Percentiles rank a stretch among this genome's conserved stretches.
Evolutionary conservation across 1,139 yeast species (phyloP).

Genomic region (Torulaspora pretoriensis): DNA sequence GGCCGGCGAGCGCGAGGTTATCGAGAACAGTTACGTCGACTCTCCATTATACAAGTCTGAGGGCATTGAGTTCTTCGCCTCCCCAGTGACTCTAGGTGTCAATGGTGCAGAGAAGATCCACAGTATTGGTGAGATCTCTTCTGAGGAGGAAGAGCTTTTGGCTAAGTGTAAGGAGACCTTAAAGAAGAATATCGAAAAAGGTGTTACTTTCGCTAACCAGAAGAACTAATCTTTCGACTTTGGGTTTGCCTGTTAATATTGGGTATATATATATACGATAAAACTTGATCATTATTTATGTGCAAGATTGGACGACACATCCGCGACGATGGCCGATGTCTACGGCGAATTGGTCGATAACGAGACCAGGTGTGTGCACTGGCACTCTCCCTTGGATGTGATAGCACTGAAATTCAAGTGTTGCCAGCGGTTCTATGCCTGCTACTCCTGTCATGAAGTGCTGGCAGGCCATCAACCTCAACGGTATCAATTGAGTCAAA

Average conservation of each 20-base stretch:
- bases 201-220: constrained; percentile 51
- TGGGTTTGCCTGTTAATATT: not conserved
- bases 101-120: constrained; percentile 81
- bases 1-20: constrained; percentile 61
- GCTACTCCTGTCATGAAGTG: constrained; percentile 31
- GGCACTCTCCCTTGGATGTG: constrained; percentile 32
- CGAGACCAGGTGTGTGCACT: constrained; percentile 34
- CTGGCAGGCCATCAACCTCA: constrained; percentile 18
- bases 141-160: constrained; percentile 70
- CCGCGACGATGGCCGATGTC: constrained; percentile 2
- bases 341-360: constrained; percentile 28
- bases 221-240: constrained; percentile 7
- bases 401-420: constrained; percentile 35
- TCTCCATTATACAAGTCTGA: constrained; percentile 78
- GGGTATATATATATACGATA: constrained; percentile 1
- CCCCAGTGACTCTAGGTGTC: constrained; percentile 85
- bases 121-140: constrained; percentile 53
- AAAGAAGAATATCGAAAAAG: constrained; percentile 67
- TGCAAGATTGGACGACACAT: not conserved
- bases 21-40: constrained; percentile 78
- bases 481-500: constrained; percentile 18
- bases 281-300: not conserved
- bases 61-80: constrained; percentile 89
- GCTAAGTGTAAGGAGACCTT: constrained; percentile 81
- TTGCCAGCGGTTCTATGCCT: constrained; percentile 30